phyloP scores from a whole-genome alignment of 2,329 filamentous ascomycete genomes.

The Aspergillus sp. region DNA sequence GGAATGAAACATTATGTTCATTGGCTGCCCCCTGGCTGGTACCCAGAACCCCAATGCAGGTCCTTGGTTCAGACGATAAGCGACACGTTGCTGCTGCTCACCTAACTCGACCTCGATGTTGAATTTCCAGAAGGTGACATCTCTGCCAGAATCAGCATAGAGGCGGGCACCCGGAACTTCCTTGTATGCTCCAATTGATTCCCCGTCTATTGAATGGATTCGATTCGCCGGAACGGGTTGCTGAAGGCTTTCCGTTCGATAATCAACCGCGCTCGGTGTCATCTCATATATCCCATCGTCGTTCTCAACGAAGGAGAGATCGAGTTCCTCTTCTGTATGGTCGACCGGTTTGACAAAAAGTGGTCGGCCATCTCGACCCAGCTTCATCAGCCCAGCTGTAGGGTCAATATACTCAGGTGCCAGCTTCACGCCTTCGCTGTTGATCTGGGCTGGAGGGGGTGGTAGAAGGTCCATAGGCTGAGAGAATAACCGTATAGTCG shows the following conservation, averaged over 20 bases:
- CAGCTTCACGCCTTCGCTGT: constrained; percentile 63
- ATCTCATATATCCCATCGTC: constrained; percentile 83
- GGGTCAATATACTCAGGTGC: constrained; percentile 85
- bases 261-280: constrained; percentile 52
- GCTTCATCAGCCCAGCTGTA: constrained; percentile 81
- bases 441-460: constrained; percentile 72
- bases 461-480: constrained; percentile 83
- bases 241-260: constrained; percentile 42
- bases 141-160: constrained; percentile 80
- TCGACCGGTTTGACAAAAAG: constrained; percentile 90
- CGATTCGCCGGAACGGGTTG: constrained; percentile 54
- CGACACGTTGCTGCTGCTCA: constrained; percentile 78
- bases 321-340: constrained; percentile 75
- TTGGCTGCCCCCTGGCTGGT: constrained; percentile 77
- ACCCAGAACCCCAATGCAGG: constrained; percentile 94
- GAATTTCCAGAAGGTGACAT: constrained; percentile 96
- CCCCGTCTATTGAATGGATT: constrained; percentile 65
- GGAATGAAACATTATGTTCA: constrained; percentile 99
- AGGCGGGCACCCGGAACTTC: constrained; percentile 82
- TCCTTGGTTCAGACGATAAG: constrained; percentile 92
- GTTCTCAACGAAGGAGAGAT: constrained; percentile 78
- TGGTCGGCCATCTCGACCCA: constrained; percentile 82
- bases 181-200: constrained; percentile 78
- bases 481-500: constrained; percentile 80
- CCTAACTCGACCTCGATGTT: constrained; percentile 89